phyloP scores from a whole-genome alignment of 441 rosid species.

The Melianthus villosus region DNA sequence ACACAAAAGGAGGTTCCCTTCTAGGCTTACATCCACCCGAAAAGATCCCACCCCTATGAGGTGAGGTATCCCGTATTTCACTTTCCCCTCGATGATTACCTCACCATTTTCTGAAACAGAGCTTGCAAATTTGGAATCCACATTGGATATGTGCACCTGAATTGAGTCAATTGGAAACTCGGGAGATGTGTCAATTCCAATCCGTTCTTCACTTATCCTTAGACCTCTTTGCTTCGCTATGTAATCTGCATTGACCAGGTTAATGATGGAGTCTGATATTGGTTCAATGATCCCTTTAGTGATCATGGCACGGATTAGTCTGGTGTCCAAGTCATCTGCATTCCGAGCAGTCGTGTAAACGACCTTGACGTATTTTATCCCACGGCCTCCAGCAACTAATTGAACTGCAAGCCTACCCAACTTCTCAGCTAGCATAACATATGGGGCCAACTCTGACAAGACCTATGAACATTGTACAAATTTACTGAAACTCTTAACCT shows the following conservation, averaged over 20 bases:
- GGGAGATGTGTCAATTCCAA: constrained; percentile 47
- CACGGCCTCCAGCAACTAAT: constrained; percentile 76
- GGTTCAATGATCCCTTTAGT: constrained; percentile 89
- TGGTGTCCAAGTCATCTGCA: constrained; percentile 80
- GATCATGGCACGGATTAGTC: constrained; percentile 86
- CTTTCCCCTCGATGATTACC: constrained; percentile 49
- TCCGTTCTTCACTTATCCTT: constrained; percentile 61
- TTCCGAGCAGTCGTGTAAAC: constrained; percentile 61
- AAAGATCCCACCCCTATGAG: constrained; percentile 70
- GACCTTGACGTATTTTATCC: constrained; percentile 56
- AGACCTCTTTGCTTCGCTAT: constrained; percentile 89
- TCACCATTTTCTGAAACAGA: constrained; percentile 53
- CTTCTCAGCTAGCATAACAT: constrained; percentile 63
- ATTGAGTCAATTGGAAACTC: constrained; percentile 62
- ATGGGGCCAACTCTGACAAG: constrained; percentile 70
- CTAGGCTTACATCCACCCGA: constrained; percentile 81
- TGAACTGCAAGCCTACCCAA: constrained; percentile 82
- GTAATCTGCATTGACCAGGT: constrained; percentile 90
- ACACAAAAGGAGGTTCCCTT: constrained; percentile 79
- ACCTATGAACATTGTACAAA: constrained; percentile 17
- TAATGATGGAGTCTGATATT: constrained; percentile 50
- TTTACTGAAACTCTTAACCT: neutral
- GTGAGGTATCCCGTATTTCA: constrained; percentile 72
- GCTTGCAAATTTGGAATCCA: constrained; percentile 76
- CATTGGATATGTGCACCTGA: constrained; percentile 61